These are phyloP conservation scores for Lactuca sativa DNA, from an alignment of 129 eudicot genomes.

Conservation along the genomic window DNA sequence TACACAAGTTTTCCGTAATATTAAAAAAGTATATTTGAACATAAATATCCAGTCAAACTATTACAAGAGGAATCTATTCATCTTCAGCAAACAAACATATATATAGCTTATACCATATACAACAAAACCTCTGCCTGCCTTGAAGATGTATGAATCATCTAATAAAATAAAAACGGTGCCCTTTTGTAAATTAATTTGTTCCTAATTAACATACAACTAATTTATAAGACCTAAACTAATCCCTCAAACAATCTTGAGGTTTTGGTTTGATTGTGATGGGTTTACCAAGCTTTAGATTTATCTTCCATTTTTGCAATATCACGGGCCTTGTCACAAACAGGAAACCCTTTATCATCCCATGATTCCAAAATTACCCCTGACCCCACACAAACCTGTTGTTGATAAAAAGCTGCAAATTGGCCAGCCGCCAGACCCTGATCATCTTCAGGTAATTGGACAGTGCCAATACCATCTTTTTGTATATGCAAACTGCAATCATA, in stretches of 20 bases:
- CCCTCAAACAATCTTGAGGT: conserved; percentile 37
- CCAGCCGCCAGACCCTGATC: conserved; percentile 99
- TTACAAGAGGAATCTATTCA: no score
- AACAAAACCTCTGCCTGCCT: neutral
- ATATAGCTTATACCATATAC: conserved; percentile 26
- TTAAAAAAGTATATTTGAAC: no score
- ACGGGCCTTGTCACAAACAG: conserved; percentile 77
- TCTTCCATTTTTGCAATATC: conserved; percentile 79
- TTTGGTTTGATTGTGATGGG: conserved; percentile 72
- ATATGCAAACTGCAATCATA: conserved; percentile 59
- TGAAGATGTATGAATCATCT: no score
- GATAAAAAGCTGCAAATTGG: conserved; percentile 93
- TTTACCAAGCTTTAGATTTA: conserved; percentile 80
- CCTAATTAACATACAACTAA: neutral
- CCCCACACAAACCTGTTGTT: conserved; percentile 65
- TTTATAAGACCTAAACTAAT: conserved; percentile 9
- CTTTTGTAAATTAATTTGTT: neutral
- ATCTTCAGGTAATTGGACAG: conserved; percentile 70
- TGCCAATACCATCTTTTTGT: conserved; percentile 61
- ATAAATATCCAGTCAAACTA: no score
- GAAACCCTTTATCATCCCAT: conserved; percentile 85
- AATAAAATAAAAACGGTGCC: neutral
- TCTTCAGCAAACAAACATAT: neutral
- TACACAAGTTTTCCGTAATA: no score
- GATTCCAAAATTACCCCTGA: conserved; percentile 95